These are phyloP conservation scores for Scheffersomyces illinoinensis DNA, from an alignment of 1,139 yeast species.

Conservation along the genomic window DNA sequence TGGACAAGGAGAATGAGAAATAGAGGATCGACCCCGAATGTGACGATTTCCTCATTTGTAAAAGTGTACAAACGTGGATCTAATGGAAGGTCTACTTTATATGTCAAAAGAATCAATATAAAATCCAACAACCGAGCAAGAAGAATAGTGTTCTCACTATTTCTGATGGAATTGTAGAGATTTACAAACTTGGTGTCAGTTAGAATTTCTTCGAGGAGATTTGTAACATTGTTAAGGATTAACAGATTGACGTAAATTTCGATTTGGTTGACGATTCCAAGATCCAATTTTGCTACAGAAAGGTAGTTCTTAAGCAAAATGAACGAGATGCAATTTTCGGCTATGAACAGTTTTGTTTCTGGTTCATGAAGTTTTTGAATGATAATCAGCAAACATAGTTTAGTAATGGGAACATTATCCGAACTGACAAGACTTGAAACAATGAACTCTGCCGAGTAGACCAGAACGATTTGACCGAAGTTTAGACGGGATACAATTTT, in stretches of 20 bases:
- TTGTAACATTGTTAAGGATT: slow-evolving; percentile 3
- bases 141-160: slow-evolving; percentile 8
- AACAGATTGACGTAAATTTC: slow-evolving; percentile 15
- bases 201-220: slow-evolving; percentile 9
- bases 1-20: slow-evolving; percentile 26
- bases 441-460: slow-evolving; percentile 25
- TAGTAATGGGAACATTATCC: slow-evolving; percentile 9
- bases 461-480: slow-evolving; percentile 17
- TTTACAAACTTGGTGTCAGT: slow-evolving; percentile 5
- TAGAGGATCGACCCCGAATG: slow-evolving; percentile 23
- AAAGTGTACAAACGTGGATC: slow-evolving; percentile 12
- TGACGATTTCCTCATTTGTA: slow-evolving; percentile 12
- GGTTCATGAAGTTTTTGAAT: slow-evolving; percentile 15
- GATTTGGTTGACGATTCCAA: slow-evolving; percentile 18
- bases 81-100: slow-evolving; percentile 1
- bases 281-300: slow-evolving; percentile 7
- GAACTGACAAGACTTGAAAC: slow-evolving; percentile 10
- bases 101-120: slow-evolving; percentile 15
- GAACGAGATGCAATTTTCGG: slow-evolving; percentile 8
- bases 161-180: slow-evolving; percentile 6
- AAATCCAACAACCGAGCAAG: slow-evolving; percentile 27
- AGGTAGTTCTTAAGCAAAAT: slow-evolving; percentile 10
- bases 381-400: slow-evolving; percentile 22
- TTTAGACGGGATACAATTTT: slow-evolving; percentile 19
- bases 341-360: slow-evolving; percentile 17